Conservation (phyloP, 805 yeast genomes). For the Candida xyloterini region DNA sequence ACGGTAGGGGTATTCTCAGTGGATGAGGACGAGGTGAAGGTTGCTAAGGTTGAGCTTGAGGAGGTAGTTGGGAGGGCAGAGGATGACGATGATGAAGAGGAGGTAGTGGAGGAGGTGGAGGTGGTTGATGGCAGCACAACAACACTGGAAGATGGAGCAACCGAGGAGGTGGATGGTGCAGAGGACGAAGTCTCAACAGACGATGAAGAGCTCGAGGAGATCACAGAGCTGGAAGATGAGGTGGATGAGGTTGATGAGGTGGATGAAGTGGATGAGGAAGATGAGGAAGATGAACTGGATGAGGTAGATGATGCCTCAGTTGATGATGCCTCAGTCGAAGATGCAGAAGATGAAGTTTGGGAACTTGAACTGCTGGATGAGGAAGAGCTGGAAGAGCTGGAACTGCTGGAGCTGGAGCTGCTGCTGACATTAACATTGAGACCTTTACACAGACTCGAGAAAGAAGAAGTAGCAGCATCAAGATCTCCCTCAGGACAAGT, state of each 20-base stretch:
- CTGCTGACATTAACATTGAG: conserved; percentile 38
- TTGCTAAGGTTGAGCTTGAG: not conserved
- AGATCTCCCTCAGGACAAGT: conserved; percentile 67
- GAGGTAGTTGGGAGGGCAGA: conserved; percentile 7
- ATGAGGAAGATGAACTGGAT: conserved; percentile 20
- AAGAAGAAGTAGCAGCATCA: conserved; percentile 56
- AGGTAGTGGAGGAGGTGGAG: conserved; percentile 18
- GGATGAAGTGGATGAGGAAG: conserved; percentile 22
- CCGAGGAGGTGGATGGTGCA: conserved; percentile 25
- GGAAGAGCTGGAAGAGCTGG: conserved; percentile 29
- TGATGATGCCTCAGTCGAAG: conserved; percentile 16
- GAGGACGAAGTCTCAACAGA: conserved; percentile 21
- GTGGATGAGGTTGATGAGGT: conserved; percentile 13
- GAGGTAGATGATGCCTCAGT: conserved; percentile 14
- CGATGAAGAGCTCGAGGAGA: conserved; percentile 20
- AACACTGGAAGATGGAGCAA: conserved; percentile 21
- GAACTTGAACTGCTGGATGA: conserved; percentile 12
- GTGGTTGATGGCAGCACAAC: conserved; percentile 13
- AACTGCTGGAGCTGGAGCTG: conserved; percentile 21
- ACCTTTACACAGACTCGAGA: conserved; percentile 50
- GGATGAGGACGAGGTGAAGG: conserved; percentile 7
- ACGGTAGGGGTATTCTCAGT: not conserved
- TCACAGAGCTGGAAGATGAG: conserved; percentile 24
- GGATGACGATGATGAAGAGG: conserved; percentile 18
- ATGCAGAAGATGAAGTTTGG: conserved; percentile 20